These are phyloP conservation scores for Licmophora abbreviata DNA, from an alignment of 108 stramenopile genomes.

Conservation along the genomic window DNA sequence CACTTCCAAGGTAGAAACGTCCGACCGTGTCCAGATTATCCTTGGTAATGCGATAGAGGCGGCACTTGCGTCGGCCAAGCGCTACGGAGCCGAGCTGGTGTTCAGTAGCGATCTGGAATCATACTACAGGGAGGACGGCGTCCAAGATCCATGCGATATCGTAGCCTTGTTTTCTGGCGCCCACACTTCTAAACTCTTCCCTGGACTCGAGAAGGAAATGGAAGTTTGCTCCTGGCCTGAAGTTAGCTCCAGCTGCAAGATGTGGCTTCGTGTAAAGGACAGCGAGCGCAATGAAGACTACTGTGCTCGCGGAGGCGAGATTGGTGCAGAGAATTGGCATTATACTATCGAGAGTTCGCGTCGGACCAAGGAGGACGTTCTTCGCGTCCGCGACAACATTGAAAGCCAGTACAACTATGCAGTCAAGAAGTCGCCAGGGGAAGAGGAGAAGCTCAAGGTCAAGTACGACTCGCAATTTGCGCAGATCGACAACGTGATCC, in stretches of 20 bases:
- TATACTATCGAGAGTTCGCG: slow-evolving; percentile 18
- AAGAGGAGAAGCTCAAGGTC: slow-evolving; percentile 4
- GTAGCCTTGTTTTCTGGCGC: slow-evolving; percentile 21
- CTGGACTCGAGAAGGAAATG: slow-evolving; percentile 19
- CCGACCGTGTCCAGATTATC: slow-evolving; percentile 26
- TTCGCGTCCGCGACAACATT: slow-evolving; percentile 11
- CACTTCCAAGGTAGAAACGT: slow-evolving; percentile 4
- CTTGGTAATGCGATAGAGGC: slow-evolving; percentile 18
- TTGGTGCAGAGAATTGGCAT: slow-evolving; percentile 24
- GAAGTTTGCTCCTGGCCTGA: slow-evolving; percentile 11
- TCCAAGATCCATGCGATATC: slow-evolving; percentile 11
- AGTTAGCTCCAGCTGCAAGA: slow-evolving; percentile 12
- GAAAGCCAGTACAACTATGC: slow-evolving; percentile 1
- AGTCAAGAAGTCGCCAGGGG: slow-evolving; percentile 1
- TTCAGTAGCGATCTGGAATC: slow-evolving; percentile 6
- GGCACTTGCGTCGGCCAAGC: slow-evolving; percentile 16
- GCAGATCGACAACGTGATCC: background rate
- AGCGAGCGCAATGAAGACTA: slow-evolving; percentile 14
- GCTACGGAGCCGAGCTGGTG: slow-evolving; percentile 18
- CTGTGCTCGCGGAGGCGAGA: slow-evolving; percentile 10
- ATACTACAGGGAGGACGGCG: background rate
- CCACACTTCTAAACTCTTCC: slow-evolving; percentile 12
- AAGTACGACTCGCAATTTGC: slow-evolving; percentile 9
- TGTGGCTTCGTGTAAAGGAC: slow-evolving; percentile 16
- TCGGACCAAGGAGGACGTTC: slow-evolving; percentile 9